Percentiles rank a stretch among this genome's conserved stretches.
Evolutionary conservation across 768 basidiomycete genomes (phyloP).

Genomic region (Rhodosporidiobolus sp.): DNA sequence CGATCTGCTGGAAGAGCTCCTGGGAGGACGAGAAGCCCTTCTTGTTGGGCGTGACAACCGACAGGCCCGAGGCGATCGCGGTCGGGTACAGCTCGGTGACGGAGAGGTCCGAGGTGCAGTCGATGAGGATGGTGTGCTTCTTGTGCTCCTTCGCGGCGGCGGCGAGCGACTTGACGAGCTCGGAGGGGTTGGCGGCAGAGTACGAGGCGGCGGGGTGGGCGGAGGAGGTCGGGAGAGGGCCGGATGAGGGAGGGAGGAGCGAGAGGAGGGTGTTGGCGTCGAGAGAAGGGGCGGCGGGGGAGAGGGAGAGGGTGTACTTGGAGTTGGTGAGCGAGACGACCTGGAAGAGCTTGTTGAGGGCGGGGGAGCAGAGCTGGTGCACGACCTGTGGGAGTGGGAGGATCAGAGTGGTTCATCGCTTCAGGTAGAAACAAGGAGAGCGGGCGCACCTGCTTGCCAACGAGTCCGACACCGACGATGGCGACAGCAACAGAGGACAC

Average conservation of each 20-base stretch:
- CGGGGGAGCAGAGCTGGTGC: conserved; percentile 68
- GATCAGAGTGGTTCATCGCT: background rate
- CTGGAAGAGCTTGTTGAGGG: conserved; percentile 51
- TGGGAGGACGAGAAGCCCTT: conserved; percentile 82
- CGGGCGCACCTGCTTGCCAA: conserved; percentile 60
- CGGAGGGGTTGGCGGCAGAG: conserved; percentile 28
- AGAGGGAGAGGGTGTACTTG: conserved; percentile 47
- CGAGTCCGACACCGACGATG: conserved; percentile 86
- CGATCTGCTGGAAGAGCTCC: conserved; percentile 65
- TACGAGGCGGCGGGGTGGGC: conserved; percentile 43
- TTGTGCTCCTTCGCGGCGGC: conserved; percentile 40
- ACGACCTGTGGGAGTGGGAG: conserved; percentile 57
- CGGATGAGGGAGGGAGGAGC: conserved; percentile 45
- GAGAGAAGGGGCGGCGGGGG: conserved; percentile 37
- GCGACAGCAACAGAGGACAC: conserved; percentile 56
- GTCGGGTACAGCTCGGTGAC: conserved; percentile 78
- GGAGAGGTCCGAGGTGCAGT: conserved; percentile 83
- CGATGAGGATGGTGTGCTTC: conserved; percentile 69
- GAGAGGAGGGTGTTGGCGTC: conserved; percentile 36
- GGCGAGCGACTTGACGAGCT: conserved; percentile 37
- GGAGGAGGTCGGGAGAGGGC: conserved; percentile 41
- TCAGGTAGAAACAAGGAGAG: background rate
- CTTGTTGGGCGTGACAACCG: conserved; percentile 95
- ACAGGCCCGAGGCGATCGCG: conserved; percentile 72
- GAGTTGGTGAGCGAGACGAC: conserved; percentile 53